Percentiles rank a stretch among this genome's conserved stretches.
Conservation (phyloP, 495 filamentous ascomycete genomes). For the Neohortaea acidophila region DNA sequence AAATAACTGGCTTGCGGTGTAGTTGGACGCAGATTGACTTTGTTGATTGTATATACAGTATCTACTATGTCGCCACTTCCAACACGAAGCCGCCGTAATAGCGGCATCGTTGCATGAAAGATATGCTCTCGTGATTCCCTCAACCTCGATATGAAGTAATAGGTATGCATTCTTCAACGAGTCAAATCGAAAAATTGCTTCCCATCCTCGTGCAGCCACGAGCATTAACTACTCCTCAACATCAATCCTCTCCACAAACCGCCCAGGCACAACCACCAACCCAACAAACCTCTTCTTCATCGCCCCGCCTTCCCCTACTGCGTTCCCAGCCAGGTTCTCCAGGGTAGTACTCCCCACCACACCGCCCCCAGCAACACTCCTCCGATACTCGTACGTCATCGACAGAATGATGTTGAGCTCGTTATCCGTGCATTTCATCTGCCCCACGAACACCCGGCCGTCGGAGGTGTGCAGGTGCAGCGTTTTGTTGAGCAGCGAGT, state of each 20-base stretch:
- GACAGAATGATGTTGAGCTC: conserved; percentile 78
- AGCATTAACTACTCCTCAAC: conserved; percentile 75
- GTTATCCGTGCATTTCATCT: conserved; percentile 87
- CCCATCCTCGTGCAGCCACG: too few species aligned
- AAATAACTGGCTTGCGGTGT: too few species aligned
- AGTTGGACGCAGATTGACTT: too few species aligned
- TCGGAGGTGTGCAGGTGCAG: conserved; percentile 74
- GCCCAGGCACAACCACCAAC: conserved; percentile 76
- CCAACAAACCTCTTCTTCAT: conserved; percentile 80
- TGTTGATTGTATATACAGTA: too few species aligned
- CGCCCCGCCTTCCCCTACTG: conserved; percentile 40
- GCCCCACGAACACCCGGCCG: conserved; percentile 71
- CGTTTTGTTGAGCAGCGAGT: conserved; percentile 41
- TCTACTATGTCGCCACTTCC: too few species aligned
- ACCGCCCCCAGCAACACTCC: conserved; percentile 31
- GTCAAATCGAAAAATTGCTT: too few species aligned
- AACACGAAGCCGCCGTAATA: too few species aligned
- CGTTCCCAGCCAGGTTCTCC: neutral
- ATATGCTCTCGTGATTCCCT: too few species aligned
- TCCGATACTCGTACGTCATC: conserved; percentile 74
- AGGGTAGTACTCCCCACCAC: neutral
- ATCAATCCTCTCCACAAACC: conserved; percentile 76
- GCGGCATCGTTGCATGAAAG: too few species aligned
- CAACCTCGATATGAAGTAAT: too few species aligned
- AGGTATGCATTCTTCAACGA: too few species aligned